Evolutionary conservation across 257 asterid genomes (phyloP).

Genomic region (Forsythia viridissima): DNA sequence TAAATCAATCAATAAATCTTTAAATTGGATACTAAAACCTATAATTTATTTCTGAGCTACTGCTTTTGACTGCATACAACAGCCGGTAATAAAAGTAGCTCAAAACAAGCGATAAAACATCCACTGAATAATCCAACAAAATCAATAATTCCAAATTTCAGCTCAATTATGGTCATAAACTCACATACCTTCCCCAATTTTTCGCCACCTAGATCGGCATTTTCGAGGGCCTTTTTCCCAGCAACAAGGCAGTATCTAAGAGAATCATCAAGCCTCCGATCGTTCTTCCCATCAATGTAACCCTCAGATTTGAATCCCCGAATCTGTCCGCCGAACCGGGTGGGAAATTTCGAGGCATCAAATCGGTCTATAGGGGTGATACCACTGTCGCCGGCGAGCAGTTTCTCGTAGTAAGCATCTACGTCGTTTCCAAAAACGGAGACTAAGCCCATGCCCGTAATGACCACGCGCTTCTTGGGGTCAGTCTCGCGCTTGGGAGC

Average conservation of each 20-base stretch:
- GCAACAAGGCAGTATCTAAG: slow-evolving; percentile 63
- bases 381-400: slow-evolving; percentile 61
- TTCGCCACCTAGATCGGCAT: slow-evolving; percentile 56
- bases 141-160: background rate
- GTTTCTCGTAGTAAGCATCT: slow-evolving; percentile 54
- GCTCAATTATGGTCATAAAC: slow-evolving; percentile 17
- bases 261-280: slow-evolving; percentile 56
- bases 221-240: slow-evolving; percentile 58
- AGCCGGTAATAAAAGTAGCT: background rate
- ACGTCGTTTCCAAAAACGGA: slow-evolving; percentile 62
- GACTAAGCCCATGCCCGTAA: slow-evolving; percentile 62
- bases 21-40: background rate
- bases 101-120: background rate
- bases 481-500: slow-evolving; percentile 60
- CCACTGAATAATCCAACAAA: slow-evolving; percentile 2
- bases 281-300: slow-evolving; percentile 59
- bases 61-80: background rate
- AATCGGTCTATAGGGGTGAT: slow-evolving; percentile 55
- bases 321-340: slow-evolving; percentile 66
- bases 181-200: slow-evolving; percentile 37
- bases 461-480: slow-evolving; percentile 64
- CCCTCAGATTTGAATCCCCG: slow-evolving; percentile 52
- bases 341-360: slow-evolving; percentile 58
- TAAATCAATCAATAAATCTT: background rate
- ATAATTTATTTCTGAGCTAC: background rate